Evolutionary conservation across 352 stramenopile species (phyloP), one percentile per base, ranked within the genome.

Genomic region (Achlya hypogyna): DNA sequence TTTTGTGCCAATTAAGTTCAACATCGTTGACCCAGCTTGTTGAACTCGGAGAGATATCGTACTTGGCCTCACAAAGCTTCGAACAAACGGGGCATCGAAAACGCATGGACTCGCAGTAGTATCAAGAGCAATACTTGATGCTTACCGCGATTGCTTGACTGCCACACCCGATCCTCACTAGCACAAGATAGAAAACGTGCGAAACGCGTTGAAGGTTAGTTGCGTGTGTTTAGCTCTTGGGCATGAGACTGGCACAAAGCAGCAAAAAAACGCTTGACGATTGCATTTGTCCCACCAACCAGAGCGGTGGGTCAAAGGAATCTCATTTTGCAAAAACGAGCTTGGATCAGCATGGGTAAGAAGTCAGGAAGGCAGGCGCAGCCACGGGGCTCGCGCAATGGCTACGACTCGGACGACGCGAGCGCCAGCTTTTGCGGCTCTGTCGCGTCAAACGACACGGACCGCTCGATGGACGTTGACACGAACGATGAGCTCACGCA

Each of bases 361-460:
- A 56, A 56, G 31, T n/a, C 25, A 31, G 32, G 18, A 45, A 14
- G 16, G 32, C 59, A 53, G 12, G 20, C n/a, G 47, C 34, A 27
- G 42, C 5, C 23, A 22, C 12, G 14, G n/a, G n/a, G n/a, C n/a
- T n/a, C 31, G 16, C 25, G 27, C 62, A 79, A 91, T 14, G 75
- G 83, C 31, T 77, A 88, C 18, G 82, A 84, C 52, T 77, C 74
- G 35, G 84, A 95, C 56, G 86, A 92, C 28, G 77, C 54, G 10
- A 56, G 31, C 31, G n/a, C 25, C 35, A 67, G 60, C 51, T 47
- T 28, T 35, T 34, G 27, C 10, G 73, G 53, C 49, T 95, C 84
- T 12, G 63, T 93, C 40, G 80, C 73, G 29, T 95, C 86, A 4
- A 63, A 87, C 25, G 83, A 93, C 63, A 92, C 81, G 4, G 69